Evolutionary conservation across 164 flowering plant species (phyloP).

Genomic region (Platanus orientalis): DNA sequence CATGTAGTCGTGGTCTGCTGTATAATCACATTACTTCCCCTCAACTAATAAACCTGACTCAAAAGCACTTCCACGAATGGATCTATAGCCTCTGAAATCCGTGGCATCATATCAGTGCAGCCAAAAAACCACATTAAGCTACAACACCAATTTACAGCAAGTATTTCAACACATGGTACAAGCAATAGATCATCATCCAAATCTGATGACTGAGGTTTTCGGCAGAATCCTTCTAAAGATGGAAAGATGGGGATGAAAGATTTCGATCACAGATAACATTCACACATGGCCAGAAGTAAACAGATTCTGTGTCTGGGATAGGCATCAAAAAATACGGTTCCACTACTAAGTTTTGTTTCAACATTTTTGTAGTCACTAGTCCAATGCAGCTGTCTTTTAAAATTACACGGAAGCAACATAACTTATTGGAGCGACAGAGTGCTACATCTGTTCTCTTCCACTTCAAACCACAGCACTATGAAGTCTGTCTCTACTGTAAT

Average conservation of each 20-base stretch:
- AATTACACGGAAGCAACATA: background rate
- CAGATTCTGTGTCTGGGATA: background rate
- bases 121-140: background rate
- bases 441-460: background rate
- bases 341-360: slow-evolving; percentile 1
- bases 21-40: background rate
- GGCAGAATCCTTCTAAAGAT: background rate
- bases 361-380: background rate
- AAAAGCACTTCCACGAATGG: too few relatives aligned
- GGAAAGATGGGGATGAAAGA: background rate
- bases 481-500: background rate
- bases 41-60: background rate
- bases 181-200: background rate
- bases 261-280: background rate
- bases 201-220: background rate
- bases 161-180: background rate
- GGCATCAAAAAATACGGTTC: background rate
- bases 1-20: too few relatives aligned
- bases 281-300: background rate
- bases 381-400: background rate
- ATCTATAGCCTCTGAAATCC: too few relatives aligned
- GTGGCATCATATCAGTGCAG: background rate
- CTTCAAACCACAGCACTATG: background rate
- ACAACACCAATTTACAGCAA: slow-evolving; percentile 1
- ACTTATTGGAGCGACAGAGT: too few relatives aligned